Evolutionary conservation across 768 basidiomycete species (phyloP).

Genomic region (Podaxis sp.): DNA sequence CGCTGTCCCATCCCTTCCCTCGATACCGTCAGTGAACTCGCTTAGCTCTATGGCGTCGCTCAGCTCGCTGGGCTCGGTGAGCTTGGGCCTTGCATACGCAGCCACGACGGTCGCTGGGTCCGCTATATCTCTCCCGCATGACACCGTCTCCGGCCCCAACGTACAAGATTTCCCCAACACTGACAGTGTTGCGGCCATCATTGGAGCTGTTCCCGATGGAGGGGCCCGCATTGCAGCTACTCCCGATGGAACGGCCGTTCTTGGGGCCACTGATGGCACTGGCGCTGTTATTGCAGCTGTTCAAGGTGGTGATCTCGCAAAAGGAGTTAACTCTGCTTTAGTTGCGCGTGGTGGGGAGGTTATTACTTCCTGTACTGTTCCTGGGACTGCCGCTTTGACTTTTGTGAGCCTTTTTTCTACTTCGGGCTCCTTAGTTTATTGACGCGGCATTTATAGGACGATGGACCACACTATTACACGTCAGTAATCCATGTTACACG

Average conservation of each 20-base stretch:
- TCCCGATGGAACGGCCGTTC: too few relatives aligned
- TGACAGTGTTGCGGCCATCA: too few relatives aligned
- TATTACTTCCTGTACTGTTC: constrained; percentile 31
- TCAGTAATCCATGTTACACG: constrained; percentile 19
- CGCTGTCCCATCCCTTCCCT: constrained; percentile 4
- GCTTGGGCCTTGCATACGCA: constrained; percentile 5
- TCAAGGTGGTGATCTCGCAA: neutral
- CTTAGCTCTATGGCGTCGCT: constrained; percentile 7
- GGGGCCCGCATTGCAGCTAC: too few relatives aligned
- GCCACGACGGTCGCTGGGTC: constrained; percentile 7
- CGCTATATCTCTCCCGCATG: neutral
- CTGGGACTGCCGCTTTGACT: constrained; percentile 34
- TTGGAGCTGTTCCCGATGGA: too few relatives aligned
- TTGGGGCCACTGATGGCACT: too few relatives aligned
- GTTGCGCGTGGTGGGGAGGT: constrained; percentile 20
- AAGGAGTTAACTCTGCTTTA: neutral
- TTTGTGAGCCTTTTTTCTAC: constrained; percentile 25
- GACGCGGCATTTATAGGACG: constrained; percentile 31
- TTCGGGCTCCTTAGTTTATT: neutral
- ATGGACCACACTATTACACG: constrained; percentile 41
- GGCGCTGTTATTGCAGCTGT: too few relatives aligned
- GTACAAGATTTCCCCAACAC: too few relatives aligned
- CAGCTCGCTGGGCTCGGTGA: constrained; percentile 1
- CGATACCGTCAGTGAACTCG: constrained; percentile 1
- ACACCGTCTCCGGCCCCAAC: too few relatives aligned